Evolutionary conservation across 192 early-diverging fungal species (phyloP), one percentile per base, ranked within the genome.

Genomic region (Coemansia sp.): DNA sequence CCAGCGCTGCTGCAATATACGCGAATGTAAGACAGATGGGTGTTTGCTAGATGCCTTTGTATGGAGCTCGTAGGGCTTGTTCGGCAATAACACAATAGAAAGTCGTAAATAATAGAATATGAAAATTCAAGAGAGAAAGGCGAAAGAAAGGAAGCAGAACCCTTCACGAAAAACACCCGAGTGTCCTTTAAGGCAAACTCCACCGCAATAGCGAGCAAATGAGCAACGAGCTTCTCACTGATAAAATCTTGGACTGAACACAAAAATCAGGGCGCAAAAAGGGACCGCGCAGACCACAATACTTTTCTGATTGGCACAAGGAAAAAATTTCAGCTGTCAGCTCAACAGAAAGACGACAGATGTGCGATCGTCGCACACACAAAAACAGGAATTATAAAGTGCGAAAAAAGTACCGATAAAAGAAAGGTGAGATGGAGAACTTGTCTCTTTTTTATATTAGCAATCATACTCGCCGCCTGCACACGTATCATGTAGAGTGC

Each of bases 401-500:
- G 11, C 16, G 6, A 7, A 17, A 31, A 17, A n/a, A 7, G 1
- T 14, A 1, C 31, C 6, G 14, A 16, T 7, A 35, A 34, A 48
- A 48, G 19, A 21, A 21, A 48, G 19, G 19, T 19, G 19, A 48
- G 46, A 8, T 21, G 44, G 44, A 48, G 46, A n/a, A 7, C 46
- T 8, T 7, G 54, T 57, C 54, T 34, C 29, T 34, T 35, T 14
- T 13, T 34, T 57, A 34, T 33, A 34, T 33, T 34, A 34, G 11
- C 54, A 35, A 11, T 34, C 31, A 21, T 21, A 21, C n/a, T 19
- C 24, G 24, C 16, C 14, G 54, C 31, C 54, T 57, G 54, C 54
- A 57, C 29, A 21, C 9, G 6, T n/a, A 34, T 16, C 54, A 34
- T 57, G 54, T 57, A 57, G 54, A 57, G 54, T 57, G 54, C 54